Conservation (phyloP, 352 stramenopile species). For the Pilasporangium apinafurcum region DNA sequence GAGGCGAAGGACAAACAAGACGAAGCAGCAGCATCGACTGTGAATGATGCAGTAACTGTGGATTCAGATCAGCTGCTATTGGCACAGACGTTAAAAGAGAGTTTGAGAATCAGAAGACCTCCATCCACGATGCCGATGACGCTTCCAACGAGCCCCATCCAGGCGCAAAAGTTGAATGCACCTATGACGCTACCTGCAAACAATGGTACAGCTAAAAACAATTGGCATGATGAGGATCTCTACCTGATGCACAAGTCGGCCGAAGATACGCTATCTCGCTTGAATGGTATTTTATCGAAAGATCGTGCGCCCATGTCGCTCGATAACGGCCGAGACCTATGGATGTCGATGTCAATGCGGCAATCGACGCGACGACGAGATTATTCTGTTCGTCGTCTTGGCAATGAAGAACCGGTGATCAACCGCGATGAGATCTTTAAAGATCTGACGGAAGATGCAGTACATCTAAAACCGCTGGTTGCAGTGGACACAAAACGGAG, state of each 20-base stretch:
- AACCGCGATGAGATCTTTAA: slow-evolving; percentile 68
- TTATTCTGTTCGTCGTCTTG: slow-evolving; percentile 34
- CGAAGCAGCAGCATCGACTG: slow-evolving; percentile 6
- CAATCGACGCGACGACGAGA: slow-evolving; percentile 46
- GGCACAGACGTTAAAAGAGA: slow-evolving; percentile 2
- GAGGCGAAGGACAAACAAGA: slow-evolving; percentile 3
- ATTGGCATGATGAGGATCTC: slow-evolving; percentile 48
- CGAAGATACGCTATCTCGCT: slow-evolving; percentile 50
- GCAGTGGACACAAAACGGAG: no score
- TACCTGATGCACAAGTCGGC: slow-evolving; percentile 51
- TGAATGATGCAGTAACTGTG: no score
- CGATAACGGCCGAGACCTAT: slow-evolving; percentile 9
- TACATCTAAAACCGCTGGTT: no score
- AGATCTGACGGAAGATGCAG: slow-evolving; percentile 4
- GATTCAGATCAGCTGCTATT: slow-evolving; percentile 10
- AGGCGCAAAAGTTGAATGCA: slow-evolving; percentile 11
- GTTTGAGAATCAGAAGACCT: slow-evolving; percentile 1
- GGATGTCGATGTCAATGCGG: slow-evolving; percentile 60
- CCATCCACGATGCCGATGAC: slow-evolving; percentile 3
- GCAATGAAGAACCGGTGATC: slow-evolving; percentile 31
- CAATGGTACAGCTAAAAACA: slow-evolving; percentile 1
- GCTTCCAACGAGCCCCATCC: slow-evolving; percentile 44
- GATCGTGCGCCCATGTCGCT: slow-evolving; percentile 16
- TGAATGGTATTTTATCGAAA: slow-evolving; percentile 56
- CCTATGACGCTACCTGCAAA: slow-evolving; percentile 19